Evolutionary conservation across 140 eudicot species (phyloP), one percentile per base, ranked within the genome.

Genomic region (Cichorium intybus): DNA sequence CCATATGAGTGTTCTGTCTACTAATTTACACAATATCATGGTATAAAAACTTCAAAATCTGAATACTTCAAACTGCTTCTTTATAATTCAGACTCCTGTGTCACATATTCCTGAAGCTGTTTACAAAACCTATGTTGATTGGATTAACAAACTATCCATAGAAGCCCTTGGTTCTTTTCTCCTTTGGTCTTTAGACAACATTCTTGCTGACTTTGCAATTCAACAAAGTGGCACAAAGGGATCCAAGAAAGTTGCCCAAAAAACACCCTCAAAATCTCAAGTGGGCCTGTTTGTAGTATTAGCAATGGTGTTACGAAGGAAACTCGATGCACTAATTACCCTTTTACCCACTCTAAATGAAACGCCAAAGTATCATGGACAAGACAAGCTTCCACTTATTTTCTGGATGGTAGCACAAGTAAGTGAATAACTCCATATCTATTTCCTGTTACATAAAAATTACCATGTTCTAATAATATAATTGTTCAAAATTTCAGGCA

Each of bases 111-210:
- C n/a, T n/a, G n/a, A n/a, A n/a, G n/a, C n/a, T n/a, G n/a, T n/a
- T n/a, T n/a, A n/a, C n/a, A n/a, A n/a, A n/a, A n/a, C n/a, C n/a
- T n/a, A n/a, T n/a, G n/a, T n/a, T n/a, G n/a, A n/a, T n/a, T n/a
- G n/a, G n/a, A n/a, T n/a, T n/a, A n/a, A n/a, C n/a, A n/a, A n/a
- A n/a, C n/a, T n/a, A n/a, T n/a, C n/a, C n/a, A n/a, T 41, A 45
- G 97, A 81, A 70, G 87, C 97, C 54, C 83, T 89, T 62, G 75
- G 81, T 39, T 76, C 83, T 16, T 89, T 83, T 79, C 89, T 81
- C 11, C 22, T 89, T 28, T 83, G 95, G 95, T 79, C 88, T 56
- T 54, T 89, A 41, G 95, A 89, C 72, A 71, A 83, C 71, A 79
- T 89, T 68, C 86, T 83, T 56, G 70, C 73, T 23, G 97, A 86